Conservation (phyloP, 2,329 filamentous ascomycete genomes). For the Cladobotryum mycophilum region DNA sequence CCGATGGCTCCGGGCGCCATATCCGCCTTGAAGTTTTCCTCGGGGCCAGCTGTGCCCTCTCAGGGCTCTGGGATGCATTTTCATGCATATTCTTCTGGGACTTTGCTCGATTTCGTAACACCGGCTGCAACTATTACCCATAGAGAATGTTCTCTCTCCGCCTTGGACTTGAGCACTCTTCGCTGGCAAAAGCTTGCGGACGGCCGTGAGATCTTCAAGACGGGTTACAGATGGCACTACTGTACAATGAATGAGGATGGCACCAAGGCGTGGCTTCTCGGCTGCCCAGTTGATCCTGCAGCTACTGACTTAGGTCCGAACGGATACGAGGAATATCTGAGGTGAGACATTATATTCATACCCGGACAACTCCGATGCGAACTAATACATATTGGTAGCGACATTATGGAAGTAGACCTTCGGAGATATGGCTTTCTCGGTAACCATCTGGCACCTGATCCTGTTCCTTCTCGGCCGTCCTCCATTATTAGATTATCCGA, state of each 20-base stretch:
- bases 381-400: slow-evolving; percentile 37
- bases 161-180: slow-evolving; percentile 77
- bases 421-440: slow-evolving; percentile 86
- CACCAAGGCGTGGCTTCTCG: slow-evolving; percentile 94
- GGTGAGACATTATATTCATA: slow-evolving; percentile 25
- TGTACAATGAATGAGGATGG: slow-evolving; percentile 93
- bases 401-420: slow-evolving; percentile 90
- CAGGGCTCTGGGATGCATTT: slow-evolving; percentile 92
- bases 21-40: slow-evolving; percentile 80
- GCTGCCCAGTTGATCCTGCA: slow-evolving; percentile 70
- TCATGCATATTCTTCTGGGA: slow-evolving; percentile 89
- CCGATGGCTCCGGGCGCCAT: slow-evolving; percentile 85
- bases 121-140: slow-evolving; percentile 81
- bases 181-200: slow-evolving; percentile 95
- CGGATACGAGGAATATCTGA: slow-evolving; percentile 83
- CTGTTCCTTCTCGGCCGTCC: slow-evolving; percentile 44
- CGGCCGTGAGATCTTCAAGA: slow-evolving; percentile 85
- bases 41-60: slow-evolving; percentile 73
- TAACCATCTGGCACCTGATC: slow-evolving; percentile 59
- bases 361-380: background rate
- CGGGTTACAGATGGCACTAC: slow-evolving; percentile 96
- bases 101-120: slow-evolving; percentile 88
- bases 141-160: slow-evolving; percentile 84
- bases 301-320: slow-evolving; percentile 60
- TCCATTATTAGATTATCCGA: slow-evolving; percentile 42